These are phyloP conservation scores for Ophiocordyceps camponoti-floridani DNA, from an alignment of 2,329 filamentous ascomycete species.

Conservation along the genomic window DNA sequence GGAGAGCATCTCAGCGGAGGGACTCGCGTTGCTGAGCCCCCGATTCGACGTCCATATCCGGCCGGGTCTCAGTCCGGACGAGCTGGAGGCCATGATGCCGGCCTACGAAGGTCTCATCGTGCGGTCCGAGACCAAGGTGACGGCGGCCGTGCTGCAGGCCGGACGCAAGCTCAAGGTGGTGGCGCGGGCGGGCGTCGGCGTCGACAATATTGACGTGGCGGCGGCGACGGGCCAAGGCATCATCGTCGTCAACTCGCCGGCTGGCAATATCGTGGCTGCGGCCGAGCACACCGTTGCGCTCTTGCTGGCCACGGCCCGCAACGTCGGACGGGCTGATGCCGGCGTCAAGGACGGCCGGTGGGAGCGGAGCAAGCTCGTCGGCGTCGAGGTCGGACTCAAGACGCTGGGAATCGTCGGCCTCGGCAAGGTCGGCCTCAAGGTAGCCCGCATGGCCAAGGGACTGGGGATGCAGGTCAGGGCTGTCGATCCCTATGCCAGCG, in stretches of 20 bases:
- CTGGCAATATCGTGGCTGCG: constrained; percentile 65
- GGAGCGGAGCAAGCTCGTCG: constrained; percentile 58
- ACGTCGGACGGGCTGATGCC: constrained; percentile 53
- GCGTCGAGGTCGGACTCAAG: constrained; percentile 63
- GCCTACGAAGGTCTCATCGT: constrained; percentile 63
- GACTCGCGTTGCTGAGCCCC: constrained; percentile 47
- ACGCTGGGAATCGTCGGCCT: constrained; percentile 60
- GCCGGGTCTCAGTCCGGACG: constrained; percentile 39
- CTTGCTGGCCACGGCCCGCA: constrained; percentile 55
- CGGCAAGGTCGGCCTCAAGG: constrained; percentile 69
- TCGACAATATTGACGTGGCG: constrained; percentile 66
- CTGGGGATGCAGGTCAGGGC: constrained; percentile 61
- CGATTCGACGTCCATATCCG: constrained; percentile 54
- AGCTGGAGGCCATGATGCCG: constrained; percentile 49
- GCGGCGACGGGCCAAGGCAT: constrained; percentile 56
- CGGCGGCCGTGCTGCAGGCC: constrained; percentile 44
- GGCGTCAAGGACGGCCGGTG: constrained; percentile 54
- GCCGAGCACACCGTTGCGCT: constrained; percentile 64
- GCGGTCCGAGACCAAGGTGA: constrained; percentile 69
- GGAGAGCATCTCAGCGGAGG: constrained; percentile 67
- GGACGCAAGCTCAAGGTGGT: constrained; percentile 59
- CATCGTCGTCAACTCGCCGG: constrained; percentile 64
- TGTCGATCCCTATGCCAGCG: constrained; percentile 61
- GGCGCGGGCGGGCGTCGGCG: constrained; percentile 62
- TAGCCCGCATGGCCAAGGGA: constrained; percentile 62